phyloP scores from a whole-genome alignment of 179 eudicot genomes.

The Beta corolliflora region DNA sequence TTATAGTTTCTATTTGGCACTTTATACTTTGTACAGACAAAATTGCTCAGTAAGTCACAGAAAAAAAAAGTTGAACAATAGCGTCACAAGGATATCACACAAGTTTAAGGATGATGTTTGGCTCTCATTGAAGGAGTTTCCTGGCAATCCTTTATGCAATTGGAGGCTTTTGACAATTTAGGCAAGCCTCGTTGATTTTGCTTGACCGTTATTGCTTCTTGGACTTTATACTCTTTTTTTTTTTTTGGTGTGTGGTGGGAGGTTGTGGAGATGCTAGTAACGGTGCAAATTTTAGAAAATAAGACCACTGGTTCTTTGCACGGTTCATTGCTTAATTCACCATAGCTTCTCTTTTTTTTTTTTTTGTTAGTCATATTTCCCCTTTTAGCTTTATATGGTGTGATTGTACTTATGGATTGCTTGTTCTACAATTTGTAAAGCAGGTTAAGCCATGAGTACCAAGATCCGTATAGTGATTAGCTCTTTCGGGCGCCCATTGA shows the following conservation, averaged over 20 bases:
- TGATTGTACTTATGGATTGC: background rate
- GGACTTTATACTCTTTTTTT: background rate
- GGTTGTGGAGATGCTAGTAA: background rate
- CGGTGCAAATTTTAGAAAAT: background rate
- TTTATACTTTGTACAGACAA: no score
- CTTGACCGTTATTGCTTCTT: background rate
- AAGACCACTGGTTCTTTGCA: no score
- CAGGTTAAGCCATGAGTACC: constrained; percentile 37
- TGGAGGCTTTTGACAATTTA: background rate
- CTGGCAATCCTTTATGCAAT: no score
- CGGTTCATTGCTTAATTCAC: background rate
- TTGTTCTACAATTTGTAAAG: constrained; percentile 3
- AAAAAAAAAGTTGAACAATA: no score
- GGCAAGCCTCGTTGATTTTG: background rate
- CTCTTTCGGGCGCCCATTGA: constrained; percentile 29
- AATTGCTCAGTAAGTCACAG: no score
- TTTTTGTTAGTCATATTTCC: background rate
- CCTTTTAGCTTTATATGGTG: background rate
- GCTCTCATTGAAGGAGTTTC: no score
- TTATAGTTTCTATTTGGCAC: no score
- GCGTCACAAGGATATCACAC: no score
- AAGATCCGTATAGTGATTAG: constrained; percentile 34
- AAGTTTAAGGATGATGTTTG: no score
- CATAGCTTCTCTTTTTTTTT: background rate
- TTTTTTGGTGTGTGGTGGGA: background rate